phyloP scores from a whole-genome alignment of 2,329 filamentous ascomycete species.

The Penicillium crustosum region DNA sequence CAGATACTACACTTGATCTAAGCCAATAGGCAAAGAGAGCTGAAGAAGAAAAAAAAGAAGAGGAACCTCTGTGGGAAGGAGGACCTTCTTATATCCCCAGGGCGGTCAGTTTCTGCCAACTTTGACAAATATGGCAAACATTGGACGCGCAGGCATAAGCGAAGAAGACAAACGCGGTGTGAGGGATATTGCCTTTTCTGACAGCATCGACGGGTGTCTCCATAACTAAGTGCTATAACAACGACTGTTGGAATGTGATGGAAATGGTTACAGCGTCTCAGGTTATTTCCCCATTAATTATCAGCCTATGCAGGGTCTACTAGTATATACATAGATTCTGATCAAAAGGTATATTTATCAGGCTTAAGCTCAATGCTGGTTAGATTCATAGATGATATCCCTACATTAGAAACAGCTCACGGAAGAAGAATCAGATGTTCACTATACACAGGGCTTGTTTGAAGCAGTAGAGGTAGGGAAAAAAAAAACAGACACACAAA shows the following conservation, averaged over 20 bases:
- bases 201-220: background rate
- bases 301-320: background rate
- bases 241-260: background rate
- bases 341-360: background rate
- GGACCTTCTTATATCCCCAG: background rate
- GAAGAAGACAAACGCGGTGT: background rate
- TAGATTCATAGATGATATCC: background rate
- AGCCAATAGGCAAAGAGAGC: slow-evolving; percentile 5
- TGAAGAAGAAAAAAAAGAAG: background rate
- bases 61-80: background rate
- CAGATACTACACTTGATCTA: slow-evolving; percentile 4
- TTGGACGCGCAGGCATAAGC: no score
- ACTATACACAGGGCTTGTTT: slow-evolving; percentile 35
- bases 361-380: background rate
- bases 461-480: slow-evolving; percentile 20
- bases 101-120: background rate
- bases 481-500: slow-evolving; percentile 22
- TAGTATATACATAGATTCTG: background rate
- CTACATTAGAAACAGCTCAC: background rate
- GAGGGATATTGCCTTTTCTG: background rate
- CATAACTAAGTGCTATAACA: no score
- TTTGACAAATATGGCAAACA: background rate
- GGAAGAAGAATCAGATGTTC: slow-evolving; percentile 26
- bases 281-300: background rate
- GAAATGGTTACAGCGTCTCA: background rate